Base-by-base conservation (phyloP, 768 basidiomycete genomes). In the Suillus ampliporus region DNA sequence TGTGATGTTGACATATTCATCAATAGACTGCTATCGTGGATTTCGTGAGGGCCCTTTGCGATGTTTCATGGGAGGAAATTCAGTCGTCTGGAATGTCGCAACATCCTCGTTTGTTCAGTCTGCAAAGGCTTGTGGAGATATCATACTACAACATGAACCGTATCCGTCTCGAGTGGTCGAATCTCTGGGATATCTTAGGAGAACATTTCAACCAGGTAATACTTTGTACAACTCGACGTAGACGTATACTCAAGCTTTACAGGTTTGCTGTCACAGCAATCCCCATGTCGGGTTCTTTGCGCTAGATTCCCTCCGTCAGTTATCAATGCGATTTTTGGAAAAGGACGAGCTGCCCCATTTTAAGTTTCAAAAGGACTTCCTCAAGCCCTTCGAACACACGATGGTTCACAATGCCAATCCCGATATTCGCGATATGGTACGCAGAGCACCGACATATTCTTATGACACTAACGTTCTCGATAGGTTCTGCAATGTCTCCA, bases 141-240 rank as follows among this genome's bases (percentile, higher is more conserved):
- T 97, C 96, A 10, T 99, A 99, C 76, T 99, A 99, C 79, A 99
- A 99, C 77, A 99, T 99, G 97, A 90, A 83, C 65, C 90, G 97
- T 53, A 99, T 99, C 72, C 93, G 97, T 76, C 79, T 99, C 53
- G 97, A 99, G 75, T 99, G 97, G 97, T 94, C 94, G 1, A 92
- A 94, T 75, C 82, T 99, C 64, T 99, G 97, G 97, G 91, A 93
- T 69, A 99, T 99, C 57, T 79, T 99, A 11, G 97, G 97, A 57
- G 95, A 97, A 74, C 97, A 99, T 76, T 99, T 99, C 78, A 99
- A 99, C 73, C 91, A 98, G 77, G 97, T 95, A 69, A 65, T 48
- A 9, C 9, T 10, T 47, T 31, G 2, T 31, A 14, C 35, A 26
- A 37, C n/a, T 61, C 64, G 28, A 63, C 56, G 11, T 47, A 15